phyloP scores from a whole-genome alignment of 2,329 filamentous ascomycete species.

The Colletotrichum sp. region DNA sequence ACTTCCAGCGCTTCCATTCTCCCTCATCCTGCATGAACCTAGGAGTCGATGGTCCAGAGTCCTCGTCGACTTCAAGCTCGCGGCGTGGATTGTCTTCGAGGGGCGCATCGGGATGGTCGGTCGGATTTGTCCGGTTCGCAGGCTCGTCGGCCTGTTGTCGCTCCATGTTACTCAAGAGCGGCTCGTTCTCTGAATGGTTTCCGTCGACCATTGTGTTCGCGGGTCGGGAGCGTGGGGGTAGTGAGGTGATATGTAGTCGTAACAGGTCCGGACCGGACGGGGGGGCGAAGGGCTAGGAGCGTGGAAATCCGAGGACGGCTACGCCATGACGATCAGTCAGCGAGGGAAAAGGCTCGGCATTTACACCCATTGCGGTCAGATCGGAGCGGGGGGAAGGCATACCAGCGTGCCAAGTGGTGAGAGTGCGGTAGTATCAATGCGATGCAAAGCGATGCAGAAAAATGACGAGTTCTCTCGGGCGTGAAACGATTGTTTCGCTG shows the following conservation, averaged over 20 bases:
- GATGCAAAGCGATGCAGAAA: slow-evolving; percentile 17
- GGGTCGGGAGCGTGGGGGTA: background rate
- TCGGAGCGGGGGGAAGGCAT: background rate
- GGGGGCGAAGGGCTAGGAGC: slow-evolving; percentile 12
- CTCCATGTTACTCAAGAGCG: slow-evolving; percentile 42
- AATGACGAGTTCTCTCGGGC: slow-evolving; percentile 10
- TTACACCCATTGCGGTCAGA: background rate
- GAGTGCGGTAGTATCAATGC: slow-evolving; percentile 16
- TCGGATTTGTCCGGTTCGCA: slow-evolving; percentile 18
- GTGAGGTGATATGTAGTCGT: slow-evolving; percentile 17
- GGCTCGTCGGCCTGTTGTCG: slow-evolving; percentile 31
- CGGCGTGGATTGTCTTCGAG: slow-evolving; percentile 40
- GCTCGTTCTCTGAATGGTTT: slow-evolving; percentile 39
- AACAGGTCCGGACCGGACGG: slow-evolving; percentile 7
- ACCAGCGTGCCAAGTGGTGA: background rate
- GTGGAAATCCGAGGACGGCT: slow-evolving; percentile 15
- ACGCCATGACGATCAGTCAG: slow-evolving; percentile 24
- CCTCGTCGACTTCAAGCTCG: slow-evolving; percentile 51
- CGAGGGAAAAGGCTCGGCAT: slow-evolving; percentile 15
- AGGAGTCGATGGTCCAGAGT: slow-evolving; percentile 54
- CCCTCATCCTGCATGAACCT: slow-evolving; percentile 64
- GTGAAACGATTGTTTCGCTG: slow-evolving; percentile 20
- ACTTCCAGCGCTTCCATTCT: slow-evolving; percentile 57
- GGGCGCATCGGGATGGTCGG: slow-evolving; percentile 48
- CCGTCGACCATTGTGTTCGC: slow-evolving; percentile 32